A percentile compares a stretch with the other conserved stretches of the same genome.
phyloP scores from a whole-genome alignment of 805 yeast species.

The Isabelozyma rhagii region DNA sequence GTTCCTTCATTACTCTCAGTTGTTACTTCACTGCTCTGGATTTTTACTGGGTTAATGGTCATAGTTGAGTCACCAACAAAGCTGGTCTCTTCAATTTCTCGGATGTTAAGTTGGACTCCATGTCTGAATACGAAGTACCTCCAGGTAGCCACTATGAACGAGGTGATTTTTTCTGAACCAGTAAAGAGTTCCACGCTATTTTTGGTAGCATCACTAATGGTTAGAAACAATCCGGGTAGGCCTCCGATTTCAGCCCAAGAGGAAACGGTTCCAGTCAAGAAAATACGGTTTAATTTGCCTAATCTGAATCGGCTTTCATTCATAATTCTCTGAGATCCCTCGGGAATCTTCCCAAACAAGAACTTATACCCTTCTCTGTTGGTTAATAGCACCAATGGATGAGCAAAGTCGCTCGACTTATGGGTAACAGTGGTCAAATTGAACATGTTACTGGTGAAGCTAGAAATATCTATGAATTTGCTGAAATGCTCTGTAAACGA shows the following conservation, averaged over 20 bases:
- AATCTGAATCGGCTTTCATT: conserved; percentile 58
- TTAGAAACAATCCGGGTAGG: conserved; percentile 81
- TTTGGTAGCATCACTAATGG: conserved; percentile 75
- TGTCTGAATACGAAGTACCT: conserved; percentile 80
- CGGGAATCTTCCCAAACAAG: conserved; percentile 77
- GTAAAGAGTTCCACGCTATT: conserved; percentile 53
- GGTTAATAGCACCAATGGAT: conserved; percentile 54
- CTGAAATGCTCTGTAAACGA: conserved; percentile 5
- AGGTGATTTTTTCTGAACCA: conserved; percentile 27
- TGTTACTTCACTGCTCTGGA: conserved; percentile 4
- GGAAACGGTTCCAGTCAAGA: conserved; percentile 68
- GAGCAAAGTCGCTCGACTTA: conserved; percentile 49
- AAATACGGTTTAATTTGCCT: conserved; percentile 60
- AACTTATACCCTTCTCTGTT: conserved; percentile 52
- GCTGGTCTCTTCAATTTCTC: conserved; percentile 25
- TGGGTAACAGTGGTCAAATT: conserved; percentile 52
- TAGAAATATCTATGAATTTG: conserved; percentile 10
- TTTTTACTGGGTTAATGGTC: conserved; percentile 35
- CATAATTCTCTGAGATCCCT: conserved; percentile 79
- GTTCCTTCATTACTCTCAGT: conserved; percentile 1
- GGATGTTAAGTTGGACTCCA: conserved; percentile 51
- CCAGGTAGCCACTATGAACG: conserved; percentile 74
- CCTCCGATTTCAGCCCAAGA: conserved; percentile 87
- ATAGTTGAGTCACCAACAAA: conserved; percentile 35
- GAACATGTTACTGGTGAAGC: conserved; percentile 37